A percentile compares a stretch with the other conserved stretches of the same genome.
These are phyloP conservation scores for Tuber magnatum DNA, from an alignment of 495 filamentous ascomycete genomes.

Conservation along the genomic window DNA sequence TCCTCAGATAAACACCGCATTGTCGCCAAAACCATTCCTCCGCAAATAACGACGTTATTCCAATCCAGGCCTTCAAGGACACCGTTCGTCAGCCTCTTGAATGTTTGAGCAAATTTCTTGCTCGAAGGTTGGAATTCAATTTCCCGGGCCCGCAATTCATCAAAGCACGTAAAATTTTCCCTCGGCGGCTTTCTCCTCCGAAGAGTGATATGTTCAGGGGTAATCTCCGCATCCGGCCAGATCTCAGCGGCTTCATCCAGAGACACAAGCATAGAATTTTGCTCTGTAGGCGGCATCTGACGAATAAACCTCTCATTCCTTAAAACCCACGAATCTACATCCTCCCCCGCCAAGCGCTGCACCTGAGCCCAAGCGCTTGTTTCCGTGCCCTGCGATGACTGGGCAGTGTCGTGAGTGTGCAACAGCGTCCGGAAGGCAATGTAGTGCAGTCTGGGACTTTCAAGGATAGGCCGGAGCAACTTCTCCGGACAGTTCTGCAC, in stretches of 20 bases:
- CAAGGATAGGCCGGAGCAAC: not conserved
- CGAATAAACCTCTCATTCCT: conserved; percentile 19
- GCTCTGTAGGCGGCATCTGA: conserved; percentile 11
- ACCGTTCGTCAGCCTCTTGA: conserved; percentile 38
- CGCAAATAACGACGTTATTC: conserved; percentile 42
- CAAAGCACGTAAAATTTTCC: conserved; percentile 40
- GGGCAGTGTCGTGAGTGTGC: not conserved
- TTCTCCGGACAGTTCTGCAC: not conserved
- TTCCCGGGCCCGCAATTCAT: conserved; percentile 30
- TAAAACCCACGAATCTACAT: conserved; percentile 28
- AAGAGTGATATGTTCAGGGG: conserved; percentile 8
- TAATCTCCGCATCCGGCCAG: not conserved
- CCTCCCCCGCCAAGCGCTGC: conserved; percentile 14
- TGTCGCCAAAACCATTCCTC: conserved; percentile 39
- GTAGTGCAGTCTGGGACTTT: conserved; percentile 23
- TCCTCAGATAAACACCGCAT: conserved; percentile 35
- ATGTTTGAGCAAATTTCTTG: conserved; percentile 32
- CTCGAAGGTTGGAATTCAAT: conserved; percentile 32
- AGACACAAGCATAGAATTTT: conserved; percentile 18
- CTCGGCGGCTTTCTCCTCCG: conserved; percentile 33
- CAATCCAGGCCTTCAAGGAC: conserved; percentile 41
- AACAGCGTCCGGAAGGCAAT: conserved; percentile 15
- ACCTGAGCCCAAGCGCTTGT: not conserved
- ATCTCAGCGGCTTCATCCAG: conserved; percentile 21
- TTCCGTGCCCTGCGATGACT: conserved; percentile 6